phyloP scores from a whole-genome alignment of 2,329 filamentous ascomycete species.

The Teratosphaeria nubilosa region DNA sequence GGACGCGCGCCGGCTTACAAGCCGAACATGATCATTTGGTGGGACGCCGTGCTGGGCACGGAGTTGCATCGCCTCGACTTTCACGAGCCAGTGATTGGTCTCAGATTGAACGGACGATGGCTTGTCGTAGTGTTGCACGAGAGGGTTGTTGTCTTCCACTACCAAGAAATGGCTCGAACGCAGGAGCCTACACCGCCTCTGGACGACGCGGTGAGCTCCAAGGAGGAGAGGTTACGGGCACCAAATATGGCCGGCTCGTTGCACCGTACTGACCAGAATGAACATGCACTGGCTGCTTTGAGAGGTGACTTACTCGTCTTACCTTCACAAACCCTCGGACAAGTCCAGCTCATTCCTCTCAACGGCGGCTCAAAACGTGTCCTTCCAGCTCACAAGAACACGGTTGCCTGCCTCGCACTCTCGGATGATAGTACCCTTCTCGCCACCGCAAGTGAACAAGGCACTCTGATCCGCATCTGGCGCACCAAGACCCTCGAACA shows the following conservation, averaged over 20 bases:
- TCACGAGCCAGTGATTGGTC: slow-evolving; percentile 67
- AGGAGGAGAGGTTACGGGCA: slow-evolving; percentile 5
- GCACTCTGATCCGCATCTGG: slow-evolving; percentile 81
- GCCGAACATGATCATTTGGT: slow-evolving; percentile 45
- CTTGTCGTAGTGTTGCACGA: slow-evolving; percentile 61
- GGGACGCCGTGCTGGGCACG: slow-evolving; percentile 76
- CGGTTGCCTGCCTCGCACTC: slow-evolving; percentile 67
- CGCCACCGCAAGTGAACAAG: slow-evolving; percentile 86
- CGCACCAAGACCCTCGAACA: slow-evolving; percentile 69
- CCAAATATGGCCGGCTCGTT: slow-evolving; percentile 39
- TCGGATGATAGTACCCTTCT: slow-evolving; percentile 71
- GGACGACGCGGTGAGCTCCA: slow-evolving; percentile 5
- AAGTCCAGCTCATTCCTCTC: slow-evolving; percentile 79
- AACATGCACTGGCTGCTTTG: slow-evolving; percentile 68
- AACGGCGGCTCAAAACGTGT: slow-evolving; percentile 67
- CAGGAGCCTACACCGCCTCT: slow-evolving; percentile 41
- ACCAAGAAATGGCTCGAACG: slow-evolving; percentile 13
- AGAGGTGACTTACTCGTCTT: slow-evolving; percentile 67
- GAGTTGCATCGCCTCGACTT: slow-evolving; percentile 69
- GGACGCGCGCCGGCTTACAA: slow-evolving; percentile 42
- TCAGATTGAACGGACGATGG: slow-evolving; percentile 64
- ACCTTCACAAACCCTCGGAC: slow-evolving; percentile 75
- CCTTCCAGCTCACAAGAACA: slow-evolving; percentile 76
- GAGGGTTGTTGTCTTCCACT: slow-evolving; percentile 22
- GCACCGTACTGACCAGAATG: slow-evolving; percentile 81